Evolutionary conservation across 257 asterid species (phyloP).

Genomic region (Ilex aquifolium): DNA sequence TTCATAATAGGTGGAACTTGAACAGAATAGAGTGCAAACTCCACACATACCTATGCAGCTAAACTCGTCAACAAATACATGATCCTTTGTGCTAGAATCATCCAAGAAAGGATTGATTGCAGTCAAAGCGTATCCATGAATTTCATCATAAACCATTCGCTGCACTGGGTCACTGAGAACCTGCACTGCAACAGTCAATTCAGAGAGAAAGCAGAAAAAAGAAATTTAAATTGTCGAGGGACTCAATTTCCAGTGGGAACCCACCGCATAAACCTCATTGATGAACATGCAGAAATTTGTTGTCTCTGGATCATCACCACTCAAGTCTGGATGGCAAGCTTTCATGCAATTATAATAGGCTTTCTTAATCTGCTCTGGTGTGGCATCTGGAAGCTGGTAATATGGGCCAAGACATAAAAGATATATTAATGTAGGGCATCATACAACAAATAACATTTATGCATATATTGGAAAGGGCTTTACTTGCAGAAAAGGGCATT

Average conservation of each 20-base stretch:
- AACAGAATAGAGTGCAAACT: slow-evolving; percentile 9
- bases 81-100: slow-evolving; percentile 70
- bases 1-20: not conserved
- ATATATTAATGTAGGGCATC: not conserved
- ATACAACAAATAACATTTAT: no score
- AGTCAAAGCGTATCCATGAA: slow-evolving; percentile 85
- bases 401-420: slow-evolving; percentile 2
- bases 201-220: slow-evolving; percentile 9
- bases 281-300: slow-evolving; percentile 94
- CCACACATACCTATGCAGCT: slow-evolving; percentile 81
- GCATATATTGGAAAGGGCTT: no score
- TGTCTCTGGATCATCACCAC: slow-evolving; percentile 84
- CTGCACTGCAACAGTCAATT: slow-evolving; percentile 37
- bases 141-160: slow-evolving; percentile 88
- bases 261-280: slow-evolving; percentile 83
- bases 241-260: slow-evolving; percentile 14
- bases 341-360: slow-evolving; percentile 99
- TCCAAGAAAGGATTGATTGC: slow-evolving; percentile 84
- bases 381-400: slow-evolving; percentile 82
- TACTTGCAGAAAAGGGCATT: no score
- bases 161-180: slow-evolving; percentile 97
- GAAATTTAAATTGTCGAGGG: slow-evolving; percentile 4
- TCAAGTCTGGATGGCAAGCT: slow-evolving; percentile 96
- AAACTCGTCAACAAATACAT: slow-evolving; percentile 95
- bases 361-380: slow-evolving; percentile 85